phyloP scores from a whole-genome alignment of 768 basidiomycete genomes.

The Rubroboletus pulcherrimus region DNA sequence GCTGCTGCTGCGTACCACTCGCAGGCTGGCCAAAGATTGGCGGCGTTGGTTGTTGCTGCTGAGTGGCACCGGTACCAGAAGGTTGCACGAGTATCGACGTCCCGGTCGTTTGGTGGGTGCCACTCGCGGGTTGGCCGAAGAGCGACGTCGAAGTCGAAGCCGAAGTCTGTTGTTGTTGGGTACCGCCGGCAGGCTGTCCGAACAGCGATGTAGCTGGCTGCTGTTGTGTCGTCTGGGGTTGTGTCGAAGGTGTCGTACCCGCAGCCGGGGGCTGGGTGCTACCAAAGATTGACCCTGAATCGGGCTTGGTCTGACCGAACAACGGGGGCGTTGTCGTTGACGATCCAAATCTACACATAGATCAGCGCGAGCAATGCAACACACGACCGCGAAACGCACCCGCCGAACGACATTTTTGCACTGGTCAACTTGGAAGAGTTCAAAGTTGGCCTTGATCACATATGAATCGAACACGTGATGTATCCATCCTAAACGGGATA shows the following conservation, averaged over 20 bases:
- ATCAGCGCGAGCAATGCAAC: constrained; percentile 4
- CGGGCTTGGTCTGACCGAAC: constrained; percentile 33
- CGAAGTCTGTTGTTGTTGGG: constrained; percentile 18
- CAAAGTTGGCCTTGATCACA: not conserved
- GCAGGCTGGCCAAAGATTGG: constrained; percentile 10
- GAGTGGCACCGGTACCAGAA: constrained; percentile 2
- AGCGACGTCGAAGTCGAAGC: constrained; percentile 18
- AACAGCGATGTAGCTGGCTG: constrained; percentile 32
- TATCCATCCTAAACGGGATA: not conserved
- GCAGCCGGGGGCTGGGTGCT: constrained; percentile 26
- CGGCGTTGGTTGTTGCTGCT: constrained; percentile 10
- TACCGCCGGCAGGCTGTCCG: constrained; percentile 26
- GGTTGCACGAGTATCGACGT: constrained; percentile 13
- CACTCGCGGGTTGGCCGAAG: constrained; percentile 21
- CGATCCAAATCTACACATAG: constrained; percentile 33
- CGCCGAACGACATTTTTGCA: constrained; percentile 19
- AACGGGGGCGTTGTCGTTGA: constrained; percentile 36
- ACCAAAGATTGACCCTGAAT: constrained; percentile 37
- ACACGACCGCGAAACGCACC: constrained; percentile 11
- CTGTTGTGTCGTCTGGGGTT: constrained; percentile 22
- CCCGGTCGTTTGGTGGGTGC: constrained; percentile 1
- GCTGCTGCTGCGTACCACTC: constrained; percentile 15
- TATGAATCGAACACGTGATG: constrained; percentile 11
- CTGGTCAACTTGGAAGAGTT: not conserved
- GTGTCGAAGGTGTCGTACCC: constrained; percentile 9